A percentile compares a stretch with the other conserved stretches of the same genome.
phyloP scores from a whole-genome alignment of 257 asterid genomes.

The Solanum acaule region DNA sequence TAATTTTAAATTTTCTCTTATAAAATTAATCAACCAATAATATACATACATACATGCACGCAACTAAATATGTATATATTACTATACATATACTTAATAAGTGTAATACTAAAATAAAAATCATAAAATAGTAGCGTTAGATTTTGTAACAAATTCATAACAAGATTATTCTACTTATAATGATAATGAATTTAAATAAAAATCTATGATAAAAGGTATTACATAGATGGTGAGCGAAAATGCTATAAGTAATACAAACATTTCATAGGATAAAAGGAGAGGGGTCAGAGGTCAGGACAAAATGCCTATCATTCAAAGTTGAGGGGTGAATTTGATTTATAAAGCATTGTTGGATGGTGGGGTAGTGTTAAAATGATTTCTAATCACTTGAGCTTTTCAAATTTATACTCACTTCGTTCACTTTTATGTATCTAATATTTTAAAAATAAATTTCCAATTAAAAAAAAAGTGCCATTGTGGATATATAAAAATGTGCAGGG shows the following conservation, averaged over 20 bases:
- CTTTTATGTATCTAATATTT: not conserved
- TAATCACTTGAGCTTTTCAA: not conserved
- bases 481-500: not conserved
- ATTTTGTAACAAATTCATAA: not conserved
- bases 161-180: not conserved
- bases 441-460: too few species aligned
- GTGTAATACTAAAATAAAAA: not conserved
- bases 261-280: not conserved
- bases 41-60: not conserved
- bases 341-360: not conserved
- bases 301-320: too few species aligned
- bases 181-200: not conserved
- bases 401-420: not conserved
- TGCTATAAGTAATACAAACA: too few species aligned
- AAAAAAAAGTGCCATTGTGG: not conserved
- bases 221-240: not conserved
- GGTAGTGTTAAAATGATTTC: not conserved
- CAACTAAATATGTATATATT: not conserved
- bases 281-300: not conserved
- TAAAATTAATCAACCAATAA: not conserved
- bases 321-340: not conserved
- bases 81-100: not conserved
- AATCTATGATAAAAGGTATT: not conserved
- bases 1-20: not conserved
- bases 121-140: not conserved